Conservation (phyloP, 306 rosid species). For the Myrica gale region DNA sequence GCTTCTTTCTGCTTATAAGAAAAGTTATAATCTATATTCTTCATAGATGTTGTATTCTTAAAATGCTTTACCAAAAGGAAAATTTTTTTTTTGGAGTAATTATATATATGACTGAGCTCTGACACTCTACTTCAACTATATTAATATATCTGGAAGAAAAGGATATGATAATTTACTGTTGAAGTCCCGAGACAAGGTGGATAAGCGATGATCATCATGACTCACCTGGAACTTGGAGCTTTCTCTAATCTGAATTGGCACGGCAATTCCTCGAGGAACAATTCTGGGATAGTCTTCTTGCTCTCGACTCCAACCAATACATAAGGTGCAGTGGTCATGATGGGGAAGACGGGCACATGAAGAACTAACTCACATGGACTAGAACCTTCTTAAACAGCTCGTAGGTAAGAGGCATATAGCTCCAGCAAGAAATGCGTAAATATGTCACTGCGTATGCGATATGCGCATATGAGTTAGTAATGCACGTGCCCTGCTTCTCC, state of each 20-base stretch:
- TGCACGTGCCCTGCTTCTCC: slow-evolving; percentile 99
- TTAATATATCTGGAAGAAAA: background rate
- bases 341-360: slow-evolving; percentile 99
- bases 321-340: slow-evolving; percentile 74
- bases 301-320: slow-evolving; percentile 29
- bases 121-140: background rate
- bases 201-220: background rate
- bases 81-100: background rate
- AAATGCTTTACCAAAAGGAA: background rate
- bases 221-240: slow-evolving; percentile 14
- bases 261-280: background rate
- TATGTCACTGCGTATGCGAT: slow-evolving; percentile 2
- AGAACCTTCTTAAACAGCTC: background rate
- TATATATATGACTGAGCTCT: background rate
- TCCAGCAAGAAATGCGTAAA: background rate
- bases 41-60: background rate
- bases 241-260: slow-evolving; percentile 10
- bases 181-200: background rate
- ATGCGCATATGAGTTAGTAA: slow-evolving; percentile 57
- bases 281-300: slow-evolving; percentile 5
- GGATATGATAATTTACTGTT: background rate
- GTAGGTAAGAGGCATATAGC: background rate
- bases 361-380: slow-evolving; percentile 58
- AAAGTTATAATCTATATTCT: slow-evolving; percentile 23
- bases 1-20: slow-evolving; percentile 10